Evolutionary conservation across 2,329 filamentous ascomycete genomes (phyloP), one percentile per base, ranked within the genome.

Genomic region (Corinectria fuckeliana): DNA sequence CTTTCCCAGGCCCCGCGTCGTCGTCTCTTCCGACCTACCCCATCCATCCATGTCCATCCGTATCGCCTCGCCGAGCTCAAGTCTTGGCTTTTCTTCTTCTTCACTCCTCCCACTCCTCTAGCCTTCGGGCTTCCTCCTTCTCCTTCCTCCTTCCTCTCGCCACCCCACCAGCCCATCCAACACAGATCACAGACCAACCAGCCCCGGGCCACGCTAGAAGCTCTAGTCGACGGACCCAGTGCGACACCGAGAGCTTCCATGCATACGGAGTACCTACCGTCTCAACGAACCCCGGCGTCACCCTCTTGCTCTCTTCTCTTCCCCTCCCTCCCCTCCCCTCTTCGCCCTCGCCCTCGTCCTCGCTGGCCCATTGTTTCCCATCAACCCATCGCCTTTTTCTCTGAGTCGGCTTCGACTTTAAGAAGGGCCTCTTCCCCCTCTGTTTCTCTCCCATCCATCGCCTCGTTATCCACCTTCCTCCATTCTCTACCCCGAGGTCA

Each of bases 41-140:
- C 60, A 65, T 61, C 58, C 58, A 60, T 60, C 64, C 64, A 60
- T 69, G 61, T 62, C 52, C 60, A 56, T 69, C 62, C 62, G 61
- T 66, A 59, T 68, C 55, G 56, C 56, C 50, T 57, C 16, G 48
- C 48, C 48, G 51, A 41, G 16, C 34, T 32, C 7, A 18, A 45
- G 50, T 65, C 64, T 67, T 63, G 64, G 64, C 64, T 50, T 39
- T 58, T 18, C 26, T n/a, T n/a, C n/a, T n/a, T n/a, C n/a, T n/a
- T n/a, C n/a, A n/a, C n/a, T n/a, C n/a, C n/a, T 18, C 25, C 16
- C 23, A 30, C 26, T 44, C 25, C 36, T 44, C 32, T 9, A 32
- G 28, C 14, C 32, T n/a, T 34, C 32, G 14, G 18, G n/a, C n/a
- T n/a, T n/a, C n/a, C n/a, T n/a, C n/a, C n/a, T n/a, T n/a, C 16